Percentiles rank a stretch among this genome's conserved stretches.
Conservation (phyloP, 768 basidiomycete genomes). For the Thelephora ganbajun region DNA sequence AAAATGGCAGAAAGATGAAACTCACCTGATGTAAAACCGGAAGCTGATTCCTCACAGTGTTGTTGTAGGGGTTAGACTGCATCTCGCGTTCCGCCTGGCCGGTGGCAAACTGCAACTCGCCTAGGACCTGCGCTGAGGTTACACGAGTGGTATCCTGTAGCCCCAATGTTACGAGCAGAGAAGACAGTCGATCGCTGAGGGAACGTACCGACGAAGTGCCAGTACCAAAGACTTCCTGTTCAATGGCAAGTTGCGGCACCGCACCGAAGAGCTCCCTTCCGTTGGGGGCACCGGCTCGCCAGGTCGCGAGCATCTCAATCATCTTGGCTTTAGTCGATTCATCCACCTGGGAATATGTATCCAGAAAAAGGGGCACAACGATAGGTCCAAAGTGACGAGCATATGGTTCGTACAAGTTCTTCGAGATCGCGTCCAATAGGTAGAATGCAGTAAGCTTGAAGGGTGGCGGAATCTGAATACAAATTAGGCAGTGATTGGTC, state of each 20-base stretch:
- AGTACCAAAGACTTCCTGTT: constrained; percentile 70
- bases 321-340: constrained; percentile 79
- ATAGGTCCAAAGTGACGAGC: constrained; percentile 72
- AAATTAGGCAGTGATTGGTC: constrained; percentile 34
- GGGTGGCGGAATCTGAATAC: constrained; percentile 65
- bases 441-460: constrained; percentile 93
- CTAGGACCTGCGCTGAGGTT: constrained; percentile 67
- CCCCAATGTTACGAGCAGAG: constrained; percentile 17
- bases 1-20: constrained; percentile 1
- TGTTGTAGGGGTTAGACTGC: constrained; percentile 64
- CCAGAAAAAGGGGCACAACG: constrained; percentile 74
- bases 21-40: constrained; percentile 66
- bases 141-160: constrained; percentile 26
- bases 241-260: constrained; percentile 69
- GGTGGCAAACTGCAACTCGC: constrained; percentile 71
- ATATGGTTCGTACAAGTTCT: constrained; percentile 92
- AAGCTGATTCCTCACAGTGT: constrained; percentile 54
- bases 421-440: constrained; percentile 90
- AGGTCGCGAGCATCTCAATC: constrained; percentile 95
- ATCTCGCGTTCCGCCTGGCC: constrained; percentile 66
- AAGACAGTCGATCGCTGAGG: constrained; percentile 4
- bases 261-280: constrained; percentile 78
- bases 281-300: constrained; percentile 76
- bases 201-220: constrained; percentile 17
- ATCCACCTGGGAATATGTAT: constrained; percentile 81